Evolutionary conservation across 2,329 filamentous ascomycete species (phyloP), one percentile per base, ranked within the genome.

Genomic region (Hypomyces rosellus): DNA sequence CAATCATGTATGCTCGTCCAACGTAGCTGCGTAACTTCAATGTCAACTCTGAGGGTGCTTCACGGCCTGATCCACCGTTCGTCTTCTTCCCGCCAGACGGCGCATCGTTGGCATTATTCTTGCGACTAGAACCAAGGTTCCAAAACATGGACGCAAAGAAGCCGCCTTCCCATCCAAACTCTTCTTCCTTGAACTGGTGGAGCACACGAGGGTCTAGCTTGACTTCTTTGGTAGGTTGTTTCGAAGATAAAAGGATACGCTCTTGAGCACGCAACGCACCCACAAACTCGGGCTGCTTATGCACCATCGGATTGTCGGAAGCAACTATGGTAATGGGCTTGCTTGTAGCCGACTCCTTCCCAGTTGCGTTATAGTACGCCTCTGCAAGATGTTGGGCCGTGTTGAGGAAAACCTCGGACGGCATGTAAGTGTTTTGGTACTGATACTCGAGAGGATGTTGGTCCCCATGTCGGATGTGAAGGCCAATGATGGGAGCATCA

Each of bases 141-240:
- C 86, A 91, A 68, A 95, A 95, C 69, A 93, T 84, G 59, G 82
- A 79, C 13, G 80, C 78, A 68, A 86, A 95, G 73, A 95, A 95
- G 1, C 89, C 89, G 15, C 89, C 89, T 65, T 95, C 89, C 89
- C 89, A 95, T 30, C 89, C 89, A 38, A 88, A 83, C 1, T 84
- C 80, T 62, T 90, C 85, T 52, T 90, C 87, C 34, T 87, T 77
- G 63, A 87, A 88, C 58, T 79, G 81, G 56, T 77, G 76, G 63
- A 86, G 80, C 6, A 77, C 71, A 11, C 70, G 69, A 20, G 69
- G 68, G 53, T 80, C 69, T 3, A 67, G 63, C 40, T 65, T 67
- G 51, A 63, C 68, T 56, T 66, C 66, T 59, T 72, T 60, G 34
- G 71, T 65, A 18, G 70, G 68, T 25, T 72, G 65, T 62, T 87